Evolutionary conservation across 2,329 filamentous ascomycete species (phyloP), one percentile per base, ranked within the genome.

Genomic region (Fusarium brevicatenulatum): DNA sequence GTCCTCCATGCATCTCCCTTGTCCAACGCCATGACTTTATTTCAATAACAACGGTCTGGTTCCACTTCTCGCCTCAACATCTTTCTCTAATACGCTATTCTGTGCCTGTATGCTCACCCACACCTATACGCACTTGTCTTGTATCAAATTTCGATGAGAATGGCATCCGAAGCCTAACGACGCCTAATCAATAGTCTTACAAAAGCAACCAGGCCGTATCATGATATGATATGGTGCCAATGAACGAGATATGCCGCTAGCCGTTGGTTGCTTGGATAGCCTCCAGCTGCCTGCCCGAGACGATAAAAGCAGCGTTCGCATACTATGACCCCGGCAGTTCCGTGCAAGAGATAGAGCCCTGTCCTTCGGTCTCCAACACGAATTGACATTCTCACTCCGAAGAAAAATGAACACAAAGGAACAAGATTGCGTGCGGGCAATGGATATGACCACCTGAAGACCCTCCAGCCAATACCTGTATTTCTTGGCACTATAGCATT

Each of bases 401-500:
- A 62, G 63, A 39, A 70, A 69, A 57, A 36, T 7, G 4, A 40
- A 28, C 34, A 36, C 23, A 49, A 39, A 53, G 19, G 40, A 57
- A 70, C 59, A 70, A 72, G 70, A 40, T 70, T 61, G 59, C 54
- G 50, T 61, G 59, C 54, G 50, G 55, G 58, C 47, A 40, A 40
- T 19, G 50, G 52, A 66, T 37, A 42, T 52, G 63, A 59, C 63
- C 57, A 49, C 53, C 42, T 50, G 28, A 39, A 43, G 40, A 44
- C 37, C 56, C 44, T 55, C 40, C 37, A 52, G n/a, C 60, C 65
- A 66, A 73, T 73, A 19, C 53, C 56, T 46, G 52, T 43, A 25
- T 62, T 72, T 34, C 70, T 72, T 73, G 70, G 70, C 65, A 66
- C 40, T 36, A 37, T 32, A 46, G 44, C 64, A 34, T 57, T 56